phyloP scores from a whole-genome alignment of 31 red algal species.

The Porphyra umbilicalis region DNA sequence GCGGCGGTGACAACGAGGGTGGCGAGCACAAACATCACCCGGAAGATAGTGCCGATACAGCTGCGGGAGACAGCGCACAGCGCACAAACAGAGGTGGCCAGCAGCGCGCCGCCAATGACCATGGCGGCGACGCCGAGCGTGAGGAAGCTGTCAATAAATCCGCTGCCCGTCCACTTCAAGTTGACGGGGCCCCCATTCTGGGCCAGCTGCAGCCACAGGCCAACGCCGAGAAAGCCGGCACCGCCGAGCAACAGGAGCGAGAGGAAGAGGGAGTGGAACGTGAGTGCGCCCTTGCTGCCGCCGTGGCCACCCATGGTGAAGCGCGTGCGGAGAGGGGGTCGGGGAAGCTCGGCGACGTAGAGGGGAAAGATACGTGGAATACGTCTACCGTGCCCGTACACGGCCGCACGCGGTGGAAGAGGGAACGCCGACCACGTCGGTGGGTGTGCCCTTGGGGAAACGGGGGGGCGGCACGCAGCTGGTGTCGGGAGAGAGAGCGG shows the following conservation, averaged over 20 bases:
- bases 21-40: constrained; percentile 42
- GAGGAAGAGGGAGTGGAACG: constrained; percentile 43
- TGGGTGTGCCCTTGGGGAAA: too few species aligned
- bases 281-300: background rate
- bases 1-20: constrained; percentile 18
- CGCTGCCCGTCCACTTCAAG: constrained; percentile 25
- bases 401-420: too few species aligned
- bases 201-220: constrained; percentile 48
- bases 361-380: too few species aligned
- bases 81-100: constrained; percentile 22
- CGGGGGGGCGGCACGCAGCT: too few species aligned
- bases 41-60: constrained; percentile 26
- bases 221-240: constrained; percentile 40
- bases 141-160: constrained; percentile 14
- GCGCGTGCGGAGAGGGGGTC: too few species aligned
- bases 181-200: constrained; percentile 30
- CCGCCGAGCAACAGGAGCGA: constrained; percentile 35
- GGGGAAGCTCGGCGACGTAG: too few species aligned
- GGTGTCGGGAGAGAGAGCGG: too few species aligned
- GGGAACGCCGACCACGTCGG: too few species aligned
- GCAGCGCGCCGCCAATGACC: constrained; percentile 31
- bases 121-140: constrained; percentile 21
- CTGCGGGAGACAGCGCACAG: constrained; percentile 21
- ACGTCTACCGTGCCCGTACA: too few species aligned
- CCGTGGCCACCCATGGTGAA: too few species aligned